phyloP scores from a whole-genome alignment of 371 early-diverging fungal species.

The Funneliformis caledonium region DNA sequence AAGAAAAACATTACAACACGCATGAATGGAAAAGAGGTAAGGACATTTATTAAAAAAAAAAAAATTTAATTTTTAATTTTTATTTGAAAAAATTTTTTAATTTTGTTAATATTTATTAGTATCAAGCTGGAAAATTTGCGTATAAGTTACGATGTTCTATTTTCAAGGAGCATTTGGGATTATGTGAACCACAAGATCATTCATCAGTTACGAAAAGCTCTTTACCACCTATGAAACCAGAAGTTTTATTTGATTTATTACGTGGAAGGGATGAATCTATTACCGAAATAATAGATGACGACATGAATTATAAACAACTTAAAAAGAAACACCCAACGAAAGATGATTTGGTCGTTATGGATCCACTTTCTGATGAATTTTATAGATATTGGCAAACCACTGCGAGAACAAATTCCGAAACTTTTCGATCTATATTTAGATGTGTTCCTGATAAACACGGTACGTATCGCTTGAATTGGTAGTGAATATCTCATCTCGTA shows the following conservation, averaged over 20 bases:
- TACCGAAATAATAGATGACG: background rate
- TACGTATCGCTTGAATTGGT: slow-evolving; percentile 22
- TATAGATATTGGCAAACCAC: slow-evolving; percentile 66
- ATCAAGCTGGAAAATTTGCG: slow-evolving; percentile 75
- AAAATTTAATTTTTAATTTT: background rate
- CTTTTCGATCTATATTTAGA: slow-evolving; percentile 81
- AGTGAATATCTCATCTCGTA: too few species aligned
- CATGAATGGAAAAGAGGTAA: slow-evolving; percentile 75
- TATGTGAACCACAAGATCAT: slow-evolving; percentile 56
- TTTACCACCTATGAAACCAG: slow-evolving; percentile 51
- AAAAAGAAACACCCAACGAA: slow-evolving; percentile 43
- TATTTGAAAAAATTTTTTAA: background rate
- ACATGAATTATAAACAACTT: slow-evolving; percentile 39
- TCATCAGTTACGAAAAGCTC: slow-evolving; percentile 57
- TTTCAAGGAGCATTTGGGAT: slow-evolving; percentile 86
- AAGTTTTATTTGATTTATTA: slow-evolving; percentile 39
- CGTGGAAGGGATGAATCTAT: background rate
- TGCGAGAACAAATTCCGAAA: slow-evolving; percentile 68
- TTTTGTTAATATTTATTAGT: slow-evolving; percentile 46
- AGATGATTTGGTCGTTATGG: slow-evolving; percentile 64
- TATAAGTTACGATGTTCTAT: slow-evolving; percentile 74
- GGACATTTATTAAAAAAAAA: background rate
- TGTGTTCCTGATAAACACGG: slow-evolving; percentile 87
- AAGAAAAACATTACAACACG: slow-evolving; percentile 64
- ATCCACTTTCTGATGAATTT: slow-evolving; percentile 76